Base-by-base conservation (phyloP, 2,329 filamentous ascomycete genomes). In the Graphilbum ipis-grandicollis region DNA sequence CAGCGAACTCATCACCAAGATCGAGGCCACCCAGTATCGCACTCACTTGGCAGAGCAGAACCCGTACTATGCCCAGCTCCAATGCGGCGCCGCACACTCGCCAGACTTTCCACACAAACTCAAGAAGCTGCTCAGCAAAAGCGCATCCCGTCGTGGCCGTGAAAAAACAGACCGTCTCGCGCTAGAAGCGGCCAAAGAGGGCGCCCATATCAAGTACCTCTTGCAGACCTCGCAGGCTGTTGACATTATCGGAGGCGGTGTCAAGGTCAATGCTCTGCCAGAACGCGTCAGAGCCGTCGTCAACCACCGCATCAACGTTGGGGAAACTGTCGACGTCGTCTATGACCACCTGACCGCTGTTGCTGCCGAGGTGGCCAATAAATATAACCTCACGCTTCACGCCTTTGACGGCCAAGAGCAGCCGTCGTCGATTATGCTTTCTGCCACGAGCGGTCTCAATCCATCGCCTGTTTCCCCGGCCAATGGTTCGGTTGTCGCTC, bases 191-290 rank as follows among this genome's bases (percentile, higher is more conserved):
- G 60, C 63, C 15, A 62, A 63, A 46, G 23, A 29, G 21, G 37
- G 41, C 34, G 18, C 26, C 0, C 33, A 29, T 6, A 51, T 54
- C 36, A 59, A 60, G 31, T 75, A 68, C 47, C 57, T 69, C 17
- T 62, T 79, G 40, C 69, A 70, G 30, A 78, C 72, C 0, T 75
- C 71, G 0, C 62, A 69, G 28, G 66, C 75, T 0, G 63, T 74
- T 1, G 72, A 77, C 47, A 52, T 72, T 6, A 71, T 81, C 42
- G 47, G 49, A 5, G 75, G 75, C 2, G 76, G 76, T 0, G 59
- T 68, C 34, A 81, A 81, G 55, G 65, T 68, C 49, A 81, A 81
- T 42, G 72, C 75, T 0, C 62, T 81, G 33, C 77, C 77, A 0
- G 76, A 80, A 47, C 58, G 61, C 8, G 68, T 65, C 0, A 57